Evolutionary conservation across 1,284 basidiomycete genomes (phyloP), one percentile per base, ranked within the genome.

Genomic region (Apiotrichum mycotoxinovorans): DNA sequence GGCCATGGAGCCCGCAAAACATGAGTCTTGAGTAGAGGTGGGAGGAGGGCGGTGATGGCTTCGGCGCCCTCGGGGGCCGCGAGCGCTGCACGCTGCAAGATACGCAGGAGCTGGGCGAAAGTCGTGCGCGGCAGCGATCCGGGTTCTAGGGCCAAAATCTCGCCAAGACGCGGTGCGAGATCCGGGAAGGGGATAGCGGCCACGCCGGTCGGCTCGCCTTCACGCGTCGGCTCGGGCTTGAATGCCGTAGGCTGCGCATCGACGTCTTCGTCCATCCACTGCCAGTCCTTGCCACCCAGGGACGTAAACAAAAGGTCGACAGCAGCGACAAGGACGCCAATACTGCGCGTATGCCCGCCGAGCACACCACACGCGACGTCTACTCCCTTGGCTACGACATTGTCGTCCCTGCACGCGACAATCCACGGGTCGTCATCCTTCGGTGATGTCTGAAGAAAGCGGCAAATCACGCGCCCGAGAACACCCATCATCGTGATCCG

Each of bases 401-500:
- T 49, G 27, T 33, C 45, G 3, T 58, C 54, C 4, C 17, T 17
- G 45, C 60, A 62, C 30, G 52, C 52, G 9, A 25, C 43, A 25
- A 57, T 49, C 60, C 60, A 62, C 4, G 15, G 18, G 34, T 60
- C 52, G 14, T 52, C 43, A 17, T 63, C 54, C 23, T 56, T 47
- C 40, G 40, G 1, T 11, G n/a, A 25, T 8, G 43, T 38, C 8
- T 59, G 34, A 18, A 48, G 45, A 41, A 57, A 64, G 9, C 51
- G 56, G 18, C 26, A 54, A 22, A 83, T 77, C 35, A 93, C 82
- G 27, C 83, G 82, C 0, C 82, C 81, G 0, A 96, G 77, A 0
- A 95, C 81, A 11, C 84, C 83, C 25, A 96, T 80, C 84, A 94
- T 92, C 0, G 85, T 84, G 11, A 87, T 84, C 27, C 92, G 81